phyloP scores from a whole-genome alignment of 2,329 filamentous ascomycete species.

The Tolypocladium nubicola region DNA sequence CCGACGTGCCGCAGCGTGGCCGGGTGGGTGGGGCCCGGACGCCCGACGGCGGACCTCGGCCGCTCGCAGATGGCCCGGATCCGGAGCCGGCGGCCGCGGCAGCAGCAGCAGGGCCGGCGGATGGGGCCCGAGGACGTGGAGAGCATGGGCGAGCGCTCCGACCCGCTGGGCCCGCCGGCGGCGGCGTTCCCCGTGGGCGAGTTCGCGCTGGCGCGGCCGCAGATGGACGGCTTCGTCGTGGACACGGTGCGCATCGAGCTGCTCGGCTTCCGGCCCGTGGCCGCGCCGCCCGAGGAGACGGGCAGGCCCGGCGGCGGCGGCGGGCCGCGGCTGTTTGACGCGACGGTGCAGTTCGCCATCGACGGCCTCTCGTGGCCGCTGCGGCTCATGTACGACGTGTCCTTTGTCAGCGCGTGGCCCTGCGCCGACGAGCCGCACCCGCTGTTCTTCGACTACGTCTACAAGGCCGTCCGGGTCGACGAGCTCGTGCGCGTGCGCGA shows the following conservation, averaged over 20 bases:
- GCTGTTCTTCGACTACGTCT: constrained; percentile 62
- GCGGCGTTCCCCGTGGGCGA: constrained; percentile 55
- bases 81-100: constrained; percentile 46
- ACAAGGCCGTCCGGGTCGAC: constrained; percentile 48
- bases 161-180: constrained; percentile 55
- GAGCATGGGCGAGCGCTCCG: constrained; percentile 56
- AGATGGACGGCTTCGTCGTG: constrained; percentile 44
- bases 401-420: constrained; percentile 55
- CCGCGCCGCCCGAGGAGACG: constrained; percentile 12
- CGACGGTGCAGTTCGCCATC: constrained; percentile 52
- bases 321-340: constrained; percentile 43
- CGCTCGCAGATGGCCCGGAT: constrained; percentile 62
- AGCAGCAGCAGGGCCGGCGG: constrained; percentile 19
- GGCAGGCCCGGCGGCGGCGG: constrained; percentile 13
- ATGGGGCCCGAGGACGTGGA: constrained; percentile 50
- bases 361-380: constrained; percentile 54
- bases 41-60: constrained; percentile 55
- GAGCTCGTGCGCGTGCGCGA: constrained; percentile 54
- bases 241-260: constrained; percentile 62
- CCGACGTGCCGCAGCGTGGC: constrained; percentile 60
- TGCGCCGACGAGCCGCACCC: constrained; percentile 55
- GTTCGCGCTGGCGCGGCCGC: constrained; percentile 51
- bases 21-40: constrained; percentile 65
- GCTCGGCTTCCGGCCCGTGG: constrained; percentile 43
- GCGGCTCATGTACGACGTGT: constrained; percentile 51